Evolutionary conservation across 495 filamentous ascomycete genomes (phyloP), one percentile per base, ranked within the genome.

Genomic region (Aspergillus bridgeri): DNA sequence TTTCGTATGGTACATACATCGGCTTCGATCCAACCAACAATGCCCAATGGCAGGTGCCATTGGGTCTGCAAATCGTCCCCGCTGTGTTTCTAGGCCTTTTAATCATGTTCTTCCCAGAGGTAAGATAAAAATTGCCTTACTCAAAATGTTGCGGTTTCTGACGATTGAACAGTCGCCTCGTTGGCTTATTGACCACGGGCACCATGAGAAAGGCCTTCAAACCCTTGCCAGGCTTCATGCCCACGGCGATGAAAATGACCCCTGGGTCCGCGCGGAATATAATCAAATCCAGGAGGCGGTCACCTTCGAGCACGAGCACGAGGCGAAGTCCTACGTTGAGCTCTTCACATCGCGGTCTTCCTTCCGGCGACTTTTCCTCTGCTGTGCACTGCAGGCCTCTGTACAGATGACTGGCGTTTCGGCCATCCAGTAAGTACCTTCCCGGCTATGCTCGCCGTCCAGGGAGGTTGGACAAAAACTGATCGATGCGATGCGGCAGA

Each of bases 361-460:
- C 2, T 89, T 89, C 75, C 83, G 87, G 18, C 81, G 87, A 15
- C 70, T 90, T 9, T 85, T 89, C 67, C 75, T 90, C 17, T 86
- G 84, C 53, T 83, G 80, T 62, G 74, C 87, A 0, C 67, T 90
- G 18, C 87, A 89, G 66, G 86, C 85, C 5, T 84, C 83, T 1
- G 79, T 83, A 17, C 87, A 90, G 62, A 86, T 89, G 86, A 89
- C 87, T 0, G 87, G 87, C 58, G 86, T 89, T 3, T 84, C 81
- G 4, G 86, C 86, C 0, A 89, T 89, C 63, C 86, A 90, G 74
- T 76, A 64, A 73, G 65, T 57, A 7, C 22, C 25, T 13, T 8
- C 8, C 8, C 3, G 18, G 3, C 25, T 3, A 15, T 13, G 8
- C 29, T 5, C 15, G 6, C 42, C 29, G 1, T 8, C 3, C 21